phyloP scores from a whole-genome alignment of 768 basidiomycete species.

The Lactarius sp. region DNA sequence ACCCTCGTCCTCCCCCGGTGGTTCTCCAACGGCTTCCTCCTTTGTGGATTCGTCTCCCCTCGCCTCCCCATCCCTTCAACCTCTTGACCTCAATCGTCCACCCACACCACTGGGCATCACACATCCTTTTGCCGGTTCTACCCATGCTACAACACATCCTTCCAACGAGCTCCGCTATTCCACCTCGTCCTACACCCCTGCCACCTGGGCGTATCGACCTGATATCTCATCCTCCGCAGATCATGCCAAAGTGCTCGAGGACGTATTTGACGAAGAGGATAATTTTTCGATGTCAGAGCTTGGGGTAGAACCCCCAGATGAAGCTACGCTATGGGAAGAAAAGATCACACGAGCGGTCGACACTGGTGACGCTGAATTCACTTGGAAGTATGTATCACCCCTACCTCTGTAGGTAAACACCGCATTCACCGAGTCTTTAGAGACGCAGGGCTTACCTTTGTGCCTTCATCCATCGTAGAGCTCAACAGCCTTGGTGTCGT shows the following conservation, averaged over 20 bases:
- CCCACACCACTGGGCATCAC: conserved; percentile 3
- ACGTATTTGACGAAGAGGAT: conserved; percentile 19
- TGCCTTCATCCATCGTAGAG: conserved; percentile 13
- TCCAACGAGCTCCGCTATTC: conserved; percentile 22
- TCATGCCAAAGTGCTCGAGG: conserved; percentile 9
- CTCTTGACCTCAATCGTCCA: conserved; percentile 19
- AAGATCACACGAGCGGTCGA: conserved; percentile 18
- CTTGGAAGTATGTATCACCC: conserved; percentile 11
- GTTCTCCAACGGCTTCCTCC: conserved; percentile 15
- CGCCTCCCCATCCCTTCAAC: conserved; percentile 12
- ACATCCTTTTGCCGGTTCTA: conserved; percentile 21
- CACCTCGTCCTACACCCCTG: conserved; percentile 13
- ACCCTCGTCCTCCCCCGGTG: conserved; percentile 20
- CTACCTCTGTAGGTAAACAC: not conserved
- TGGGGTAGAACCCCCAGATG: conserved; percentile 16
- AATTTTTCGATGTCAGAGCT: not conserved
- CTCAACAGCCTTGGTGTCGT: conserved; percentile 19
- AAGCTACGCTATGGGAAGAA: conserved; percentile 15
- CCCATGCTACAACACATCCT: conserved; percentile 16
- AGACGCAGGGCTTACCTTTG: conserved; percentile 14
- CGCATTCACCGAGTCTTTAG: not conserved
- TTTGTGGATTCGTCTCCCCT: conserved; percentile 19
- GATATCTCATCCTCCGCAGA: conserved; percentile 4
- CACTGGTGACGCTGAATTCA: conserved; percentile 18
- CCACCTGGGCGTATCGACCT: conserved; percentile 13